Evolutionary conservation across 768 basidiomycete genomes (phyloP).

Genomic region (Tricholoma furcatifolium): DNA sequence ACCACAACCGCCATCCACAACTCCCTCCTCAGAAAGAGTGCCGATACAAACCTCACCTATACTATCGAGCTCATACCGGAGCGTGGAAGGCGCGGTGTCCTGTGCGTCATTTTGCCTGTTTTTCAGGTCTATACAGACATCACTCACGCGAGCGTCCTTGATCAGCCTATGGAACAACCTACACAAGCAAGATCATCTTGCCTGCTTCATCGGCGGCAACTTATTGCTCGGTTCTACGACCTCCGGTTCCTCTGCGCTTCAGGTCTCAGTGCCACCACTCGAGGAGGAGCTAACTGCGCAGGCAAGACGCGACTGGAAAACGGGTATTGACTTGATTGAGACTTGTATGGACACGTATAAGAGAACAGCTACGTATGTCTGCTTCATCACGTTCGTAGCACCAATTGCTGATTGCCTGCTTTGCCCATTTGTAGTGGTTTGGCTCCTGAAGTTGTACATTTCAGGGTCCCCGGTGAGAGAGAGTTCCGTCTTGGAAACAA

Average conservation of each 20-base stretch:
- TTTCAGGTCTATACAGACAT: neutral
- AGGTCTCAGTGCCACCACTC: constrained; percentile 66
- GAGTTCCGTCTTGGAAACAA: constrained; percentile 25
- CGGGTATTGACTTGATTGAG: constrained; percentile 78
- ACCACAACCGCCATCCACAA: constrained; percentile 81
- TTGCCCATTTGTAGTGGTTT: constrained; percentile 54
- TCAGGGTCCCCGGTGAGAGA: constrained; percentile 56
- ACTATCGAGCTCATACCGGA: constrained; percentile 82
- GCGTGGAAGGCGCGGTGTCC: constrained; percentile 28
- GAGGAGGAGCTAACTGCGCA: constrained; percentile 52
- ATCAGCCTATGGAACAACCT: constrained; percentile 64
- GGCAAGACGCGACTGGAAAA: constrained; percentile 79
- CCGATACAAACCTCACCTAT: constrained; percentile 58
- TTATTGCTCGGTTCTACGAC: constrained; percentile 86
- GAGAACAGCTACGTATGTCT: constrained; percentile 69
- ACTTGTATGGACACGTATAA: constrained; percentile 87
- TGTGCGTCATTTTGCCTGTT: constrained; percentile 24
- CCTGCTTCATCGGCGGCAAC: constrained; percentile 91
- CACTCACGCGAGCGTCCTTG: neutral
- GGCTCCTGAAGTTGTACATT: constrained; percentile 87
- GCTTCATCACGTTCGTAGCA: neutral
- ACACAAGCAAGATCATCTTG: constrained; percentile 94
- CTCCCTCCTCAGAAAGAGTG: constrained; percentile 66
- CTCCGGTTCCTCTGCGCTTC: constrained; percentile 45
- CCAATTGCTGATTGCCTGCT: neutral